Percentiles rank a stretch among this genome's conserved stretches.
Evolutionary conservation across 2,329 filamentous ascomycete species (phyloP).

Genomic region (Phyllosticta capitalensis): DNA sequence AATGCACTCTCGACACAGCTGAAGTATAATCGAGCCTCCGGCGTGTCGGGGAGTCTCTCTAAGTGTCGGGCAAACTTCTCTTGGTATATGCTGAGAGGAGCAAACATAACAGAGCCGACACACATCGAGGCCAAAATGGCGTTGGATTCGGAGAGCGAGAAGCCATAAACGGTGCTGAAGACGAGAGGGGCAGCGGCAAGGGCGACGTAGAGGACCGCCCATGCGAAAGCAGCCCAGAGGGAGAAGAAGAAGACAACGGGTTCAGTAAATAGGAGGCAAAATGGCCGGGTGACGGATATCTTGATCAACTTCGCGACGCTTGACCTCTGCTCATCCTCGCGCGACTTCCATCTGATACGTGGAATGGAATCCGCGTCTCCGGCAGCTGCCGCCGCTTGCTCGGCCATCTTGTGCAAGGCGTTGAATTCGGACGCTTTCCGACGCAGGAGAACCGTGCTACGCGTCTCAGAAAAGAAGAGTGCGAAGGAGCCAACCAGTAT

Average conservation of each 20-base stretch:
- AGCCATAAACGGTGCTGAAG: constrained; percentile 57
- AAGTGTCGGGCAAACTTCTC: constrained; percentile 51
- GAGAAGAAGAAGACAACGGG: constrained; percentile 82
- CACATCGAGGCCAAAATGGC: constrained; percentile 66
- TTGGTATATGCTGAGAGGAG: constrained; percentile 60
- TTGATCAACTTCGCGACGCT: constrained; percentile 61
- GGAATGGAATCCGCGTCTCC: constrained; percentile 27
- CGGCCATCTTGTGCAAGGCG: constrained; percentile 64
- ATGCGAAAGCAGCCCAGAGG: constrained; percentile 80
- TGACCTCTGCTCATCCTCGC: constrained; percentile 64
- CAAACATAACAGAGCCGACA: constrained; percentile 56
- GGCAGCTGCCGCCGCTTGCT: constrained; percentile 41
- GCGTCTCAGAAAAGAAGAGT: constrained; percentile 68
- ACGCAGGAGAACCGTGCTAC: constrained; percentile 69
- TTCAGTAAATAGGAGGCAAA: constrained; percentile 65
- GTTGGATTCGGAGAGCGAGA: constrained; percentile 57
- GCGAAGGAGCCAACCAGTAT: constrained; percentile 55
- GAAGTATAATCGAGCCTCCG: constrained; percentile 76
- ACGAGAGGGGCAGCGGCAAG: constrained; percentile 74
- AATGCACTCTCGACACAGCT: constrained; percentile 65
- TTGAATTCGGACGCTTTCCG: constrained; percentile 67
- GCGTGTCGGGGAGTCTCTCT: constrained; percentile 23
- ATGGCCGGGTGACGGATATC: constrained; percentile 66
- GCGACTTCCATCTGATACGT: constrained; percentile 70
- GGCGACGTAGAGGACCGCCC: constrained; percentile 79